phyloP scores from a whole-genome alignment of 345 rosid genomes.

The Eucalyptus sp. region DNA sequence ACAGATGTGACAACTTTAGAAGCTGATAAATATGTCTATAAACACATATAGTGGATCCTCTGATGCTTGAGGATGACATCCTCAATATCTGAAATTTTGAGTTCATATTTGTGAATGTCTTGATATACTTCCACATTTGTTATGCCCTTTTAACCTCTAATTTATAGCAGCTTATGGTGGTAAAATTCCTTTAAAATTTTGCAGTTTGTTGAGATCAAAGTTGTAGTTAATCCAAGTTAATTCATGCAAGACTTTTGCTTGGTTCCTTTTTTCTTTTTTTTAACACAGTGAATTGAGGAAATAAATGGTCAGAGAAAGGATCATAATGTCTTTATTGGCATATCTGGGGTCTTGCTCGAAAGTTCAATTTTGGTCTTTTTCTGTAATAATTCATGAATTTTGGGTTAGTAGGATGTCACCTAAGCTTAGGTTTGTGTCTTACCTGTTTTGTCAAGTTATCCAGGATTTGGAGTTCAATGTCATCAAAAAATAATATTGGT shows the following conservation, averaged over 20 bases:
- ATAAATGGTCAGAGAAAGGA: neutral
- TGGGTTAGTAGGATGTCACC: neutral
- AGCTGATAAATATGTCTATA: neutral
- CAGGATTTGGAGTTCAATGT: neutral
- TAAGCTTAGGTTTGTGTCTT: neutral
- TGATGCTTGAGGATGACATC: neutral
- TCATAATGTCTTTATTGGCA: neutral
- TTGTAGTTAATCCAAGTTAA: neutral
- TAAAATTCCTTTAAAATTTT: neutral
- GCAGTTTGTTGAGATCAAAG: neutral
- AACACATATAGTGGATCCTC: neutral
- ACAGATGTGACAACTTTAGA: neutral
- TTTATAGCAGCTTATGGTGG: neutral
- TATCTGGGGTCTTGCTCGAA: neutral
- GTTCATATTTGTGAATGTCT: neutral
- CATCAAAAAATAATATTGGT: neutral
- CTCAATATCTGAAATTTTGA: neutral
- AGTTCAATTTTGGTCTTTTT: neutral
- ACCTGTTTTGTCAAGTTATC: neutral
- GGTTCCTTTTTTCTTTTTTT: neutral
- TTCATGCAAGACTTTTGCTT: neutral
- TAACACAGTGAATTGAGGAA: neutral
- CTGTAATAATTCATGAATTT: neutral
- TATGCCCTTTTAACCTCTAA: neutral
- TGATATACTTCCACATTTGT: neutral